Percentiles rank a stretch among this genome's conserved stretches.
phyloP scores from a whole-genome alignment of 2,329 filamentous ascomycete genomes.

The Endocalyx cinctus region DNA sequence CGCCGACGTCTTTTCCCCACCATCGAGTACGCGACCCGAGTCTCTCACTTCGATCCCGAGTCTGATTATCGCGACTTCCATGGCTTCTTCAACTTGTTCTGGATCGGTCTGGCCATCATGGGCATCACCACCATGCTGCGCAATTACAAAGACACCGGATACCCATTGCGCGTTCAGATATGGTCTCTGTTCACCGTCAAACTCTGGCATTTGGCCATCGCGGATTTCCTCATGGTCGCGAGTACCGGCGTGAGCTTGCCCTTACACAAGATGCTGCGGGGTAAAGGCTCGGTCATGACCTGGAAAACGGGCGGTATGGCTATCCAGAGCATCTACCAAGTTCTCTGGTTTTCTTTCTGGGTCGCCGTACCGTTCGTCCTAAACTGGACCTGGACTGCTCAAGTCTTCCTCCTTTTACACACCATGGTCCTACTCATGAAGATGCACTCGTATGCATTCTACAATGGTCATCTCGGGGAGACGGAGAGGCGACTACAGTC shows the following conservation, averaged over 20 bases:
- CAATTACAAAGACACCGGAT: constrained; percentile 91
- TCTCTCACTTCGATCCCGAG: constrained; percentile 91
- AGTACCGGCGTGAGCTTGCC: constrained; percentile 69
- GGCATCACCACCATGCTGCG: constrained; percentile 89
- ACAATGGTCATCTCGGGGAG: constrained; percentile 91
- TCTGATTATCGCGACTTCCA: constrained; percentile 93
- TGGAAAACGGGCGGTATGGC: constrained; percentile 77
- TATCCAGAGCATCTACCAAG: constrained; percentile 79
- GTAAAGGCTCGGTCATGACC: constrained; percentile 49
- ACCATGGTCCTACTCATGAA: constrained; percentile 94
- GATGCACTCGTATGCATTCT: constrained; percentile 98
- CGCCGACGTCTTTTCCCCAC: constrained; percentile 85
- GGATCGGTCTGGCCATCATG: constrained; percentile 96
- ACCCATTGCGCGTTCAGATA: constrained; percentile 77
- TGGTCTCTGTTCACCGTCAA: constrained; percentile 87
- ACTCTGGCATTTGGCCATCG: constrained; percentile 78
- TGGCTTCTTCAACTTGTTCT: constrained; percentile 97
- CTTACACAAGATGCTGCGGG: constrained; percentile 64
- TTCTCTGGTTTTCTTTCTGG: constrained; percentile 76
- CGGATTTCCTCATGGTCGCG: constrained; percentile 79
- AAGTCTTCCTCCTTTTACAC: constrained; percentile 91
- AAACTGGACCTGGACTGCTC: constrained; percentile 93
- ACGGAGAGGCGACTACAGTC: constrained; percentile 75
- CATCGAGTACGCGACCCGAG: constrained; percentile 82
- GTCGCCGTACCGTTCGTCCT: constrained; percentile 78